Percentiles rank a stretch among this genome's conserved stretches.
Evolutionary conservation across 2,329 filamentous ascomycete species (phyloP).

Genomic region (Microdochium bolleyi): DNA sequence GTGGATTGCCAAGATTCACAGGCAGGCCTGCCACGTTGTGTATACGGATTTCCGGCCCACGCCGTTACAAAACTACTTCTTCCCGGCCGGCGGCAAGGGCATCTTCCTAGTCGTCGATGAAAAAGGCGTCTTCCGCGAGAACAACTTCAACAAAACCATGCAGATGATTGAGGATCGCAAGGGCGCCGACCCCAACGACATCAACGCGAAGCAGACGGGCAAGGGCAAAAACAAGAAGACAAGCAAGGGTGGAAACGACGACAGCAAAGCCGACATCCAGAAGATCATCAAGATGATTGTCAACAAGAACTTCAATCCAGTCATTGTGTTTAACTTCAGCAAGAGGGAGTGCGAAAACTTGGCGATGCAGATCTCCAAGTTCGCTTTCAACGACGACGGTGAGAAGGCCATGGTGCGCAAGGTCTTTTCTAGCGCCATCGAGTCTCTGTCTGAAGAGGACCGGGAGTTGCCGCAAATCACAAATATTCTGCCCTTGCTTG

Average conservation of each 20-base stretch:
- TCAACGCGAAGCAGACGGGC: conserved; percentile 72
- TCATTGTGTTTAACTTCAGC: conserved; percentile 99
- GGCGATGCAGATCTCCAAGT: conserved; percentile 75
- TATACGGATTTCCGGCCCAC: conserved; percentile 98
- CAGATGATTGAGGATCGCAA: conserved; percentile 79
- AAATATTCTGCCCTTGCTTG: conserved; percentile 79
- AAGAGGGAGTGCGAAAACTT: conserved; percentile 93
- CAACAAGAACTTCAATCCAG: conserved; percentile 92
- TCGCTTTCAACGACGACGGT: conserved; percentile 93
- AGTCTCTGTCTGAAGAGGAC: conserved; percentile 87
- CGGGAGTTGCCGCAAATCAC: conserved; percentile 81
- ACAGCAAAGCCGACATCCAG: conserved; percentile 74
- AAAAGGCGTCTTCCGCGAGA: conserved; percentile 90
- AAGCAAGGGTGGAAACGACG: conserved; percentile 76
- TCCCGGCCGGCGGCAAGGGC: conserved; percentile 84
- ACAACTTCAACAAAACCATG: conserved; percentile 98
- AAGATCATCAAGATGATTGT: conserved; percentile 99
- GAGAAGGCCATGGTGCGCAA: conserved; percentile 92
- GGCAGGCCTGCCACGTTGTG: conserved; percentile 95
- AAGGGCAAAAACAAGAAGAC: conserved; percentile 87
- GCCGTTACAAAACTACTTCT: conserved; percentile 95
- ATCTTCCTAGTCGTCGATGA: conserved; percentile 95
- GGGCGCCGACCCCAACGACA: conserved; percentile 74
- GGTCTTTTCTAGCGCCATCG: conserved; percentile 89
- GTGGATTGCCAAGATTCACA: conserved; percentile 97